Conservation (phyloP, 2,329 filamentous ascomycete species). For the Myriangium duriaei region DNA sequence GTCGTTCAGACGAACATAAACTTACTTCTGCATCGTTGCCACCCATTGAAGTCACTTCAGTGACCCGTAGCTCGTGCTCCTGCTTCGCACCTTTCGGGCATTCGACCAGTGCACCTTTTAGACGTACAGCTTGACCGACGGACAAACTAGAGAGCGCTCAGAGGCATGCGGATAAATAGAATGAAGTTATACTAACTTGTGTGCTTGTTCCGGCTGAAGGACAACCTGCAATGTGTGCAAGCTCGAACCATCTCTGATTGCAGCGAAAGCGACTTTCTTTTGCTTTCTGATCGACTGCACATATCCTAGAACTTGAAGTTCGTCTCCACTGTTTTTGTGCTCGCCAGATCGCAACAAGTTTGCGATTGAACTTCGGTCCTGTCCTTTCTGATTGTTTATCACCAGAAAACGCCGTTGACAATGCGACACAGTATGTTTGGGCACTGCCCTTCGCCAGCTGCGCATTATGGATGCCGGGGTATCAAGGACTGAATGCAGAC, state of each 20-base stretch:
- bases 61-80: slow-evolving; percentile 68
- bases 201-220: slow-evolving; percentile 56
- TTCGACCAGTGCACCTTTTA: slow-evolving; percentile 64
- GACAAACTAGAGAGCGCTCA: slow-evolving; percentile 56
- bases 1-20: slow-evolving; percentile 11
- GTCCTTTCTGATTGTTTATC: too few species aligned
- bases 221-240: slow-evolving; percentile 69
- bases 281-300: slow-evolving; percentile 76
- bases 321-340: slow-evolving; percentile 13
- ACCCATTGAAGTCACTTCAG: slow-evolving; percentile 57
- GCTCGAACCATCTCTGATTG: slow-evolving; percentile 78
- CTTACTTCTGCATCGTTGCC: slow-evolving; percentile 66
- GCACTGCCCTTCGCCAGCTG: not conserved
- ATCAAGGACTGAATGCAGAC: too few species aligned
- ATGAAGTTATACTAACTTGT: slow-evolving; percentile 59
- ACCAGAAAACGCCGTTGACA: not conserved
- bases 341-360: not conserved
- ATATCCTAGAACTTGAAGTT: slow-evolving; percentile 54
- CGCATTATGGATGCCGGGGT: too few species aligned
- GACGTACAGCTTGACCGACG: slow-evolving; percentile 65
- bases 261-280: slow-evolving; percentile 71
- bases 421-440: not conserved
- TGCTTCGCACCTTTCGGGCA: slow-evolving; percentile 56
- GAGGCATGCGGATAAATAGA: too few species aligned
- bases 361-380: too few species aligned